Percentiles rank a stretch among this genome's conserved stretches.
Conservation (phyloP, 768 basidiomycete species). For the Candolleomyces aberdarensis region DNA sequence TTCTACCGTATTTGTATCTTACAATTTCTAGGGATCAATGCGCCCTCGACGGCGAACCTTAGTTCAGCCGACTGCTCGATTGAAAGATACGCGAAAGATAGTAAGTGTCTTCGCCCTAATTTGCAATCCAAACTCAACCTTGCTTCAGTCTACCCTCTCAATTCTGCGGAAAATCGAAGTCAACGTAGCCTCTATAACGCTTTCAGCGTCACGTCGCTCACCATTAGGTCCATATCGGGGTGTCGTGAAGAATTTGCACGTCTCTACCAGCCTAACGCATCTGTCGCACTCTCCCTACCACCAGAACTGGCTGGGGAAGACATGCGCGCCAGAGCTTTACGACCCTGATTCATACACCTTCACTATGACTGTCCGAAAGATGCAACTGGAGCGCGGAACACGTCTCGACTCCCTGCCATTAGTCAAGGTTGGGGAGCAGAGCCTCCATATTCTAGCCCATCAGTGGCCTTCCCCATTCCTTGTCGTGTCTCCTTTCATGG, state of each 20-base stretch:
- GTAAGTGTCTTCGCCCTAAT: conserved; percentile 24
- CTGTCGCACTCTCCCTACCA: conserved; percentile 43
- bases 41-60: conserved; percentile 38
- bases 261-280: conserved; percentile 48
- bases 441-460: conserved; percentile 41
- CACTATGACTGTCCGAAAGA: conserved; percentile 36
- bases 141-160: conserved; percentile 41
- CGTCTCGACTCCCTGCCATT: conserved; percentile 36
- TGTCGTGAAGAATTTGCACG: conserved; percentile 36
- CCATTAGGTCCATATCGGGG: conserved; percentile 39
- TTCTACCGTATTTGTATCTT: not conserved
- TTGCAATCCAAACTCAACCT: conserved; percentile 2
- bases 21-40: conserved; percentile 41
- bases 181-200: conserved; percentile 43
- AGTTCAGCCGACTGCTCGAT: conserved; percentile 33
- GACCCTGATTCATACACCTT: conserved; percentile 50
- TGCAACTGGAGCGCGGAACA: conserved; percentile 44
- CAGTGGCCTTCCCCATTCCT: conserved; percentile 67
- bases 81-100: conserved; percentile 36
- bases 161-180: conserved; percentile 43
- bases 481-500: conserved; percentile 43
- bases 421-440: conserved; percentile 37
- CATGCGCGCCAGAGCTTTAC: conserved; percentile 26
- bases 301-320: conserved; percentile 49
- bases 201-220: conserved; percentile 34